Base-by-base conservation (phyloP, 202 grass and related monocot species). In the Carex arenaria region DNA sequence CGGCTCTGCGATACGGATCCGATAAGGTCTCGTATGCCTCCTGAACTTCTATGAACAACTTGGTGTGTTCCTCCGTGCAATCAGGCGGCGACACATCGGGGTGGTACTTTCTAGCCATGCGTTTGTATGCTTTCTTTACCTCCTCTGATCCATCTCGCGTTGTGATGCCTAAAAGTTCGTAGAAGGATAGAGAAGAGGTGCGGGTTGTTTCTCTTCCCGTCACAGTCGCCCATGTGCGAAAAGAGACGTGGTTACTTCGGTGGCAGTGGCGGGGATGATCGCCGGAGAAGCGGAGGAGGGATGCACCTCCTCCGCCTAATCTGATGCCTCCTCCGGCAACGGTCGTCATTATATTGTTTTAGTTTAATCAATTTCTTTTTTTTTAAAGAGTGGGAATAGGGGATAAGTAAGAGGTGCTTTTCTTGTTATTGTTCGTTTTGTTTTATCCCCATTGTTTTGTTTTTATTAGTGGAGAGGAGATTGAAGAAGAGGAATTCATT, bases 21-120 rank as follows among this genome's bases (percentile, higher is more conserved):
- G 95, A 98, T 72, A 98, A 90, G 38, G 95, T 98, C 91, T 95
- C 93, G 86, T 98, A 98, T 13, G 95, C 95, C 82, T 93, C 83
- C 81, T 92, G 95, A 76, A 93, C 89, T 85, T 95, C 89, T 72
- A 98, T 98, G 89, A 98, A 98, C 14, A 89, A 82, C 65, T 78
- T 85, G 7, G 95, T 92, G 89, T 93, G 85, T 78, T 95, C 92
- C 67, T 74, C 84, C 43, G 91, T 82, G 55, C 89, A 86, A 72
- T 84, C 91, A 13, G 89, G 86, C 42, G 91, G 87, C 78, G 92
- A 91, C 43, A 95, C 91, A 86, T 98, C 95, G 76, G 95, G 95
- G 81, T 98, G 95, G 85, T 95, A 92, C 91, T 89, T 91, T 69
- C 85, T 85, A 20, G 95, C 95, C 89, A 98, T 88, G 68, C 86